These are phyloP conservation scores for Passalora sequoiae DNA, from an alignment of 2,329 filamentous ascomycete species.

Conservation along the genomic window DNA sequence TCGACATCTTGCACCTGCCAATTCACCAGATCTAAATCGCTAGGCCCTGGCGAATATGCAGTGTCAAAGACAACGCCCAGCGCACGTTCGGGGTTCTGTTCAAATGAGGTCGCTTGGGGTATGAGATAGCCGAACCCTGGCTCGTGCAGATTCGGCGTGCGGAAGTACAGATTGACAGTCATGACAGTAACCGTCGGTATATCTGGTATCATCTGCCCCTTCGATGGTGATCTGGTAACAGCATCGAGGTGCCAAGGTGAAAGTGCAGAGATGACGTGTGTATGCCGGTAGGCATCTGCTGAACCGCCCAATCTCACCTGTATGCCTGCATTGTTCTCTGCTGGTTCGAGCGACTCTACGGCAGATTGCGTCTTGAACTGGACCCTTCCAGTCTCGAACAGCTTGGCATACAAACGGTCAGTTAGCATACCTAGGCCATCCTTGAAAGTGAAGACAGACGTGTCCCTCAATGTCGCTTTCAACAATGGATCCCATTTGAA, in stretches of 20 bases:
- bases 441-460: slow-evolving; percentile 42
- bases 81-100: slow-evolving; percentile 73
- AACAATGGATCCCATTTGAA: slow-evolving; percentile 35
- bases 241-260: slow-evolving; percentile 36
- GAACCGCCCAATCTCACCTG: slow-evolving; percentile 32
- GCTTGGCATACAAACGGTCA: slow-evolving; percentile 32
- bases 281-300: slow-evolving; percentile 32
- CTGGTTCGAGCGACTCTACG: slow-evolving; percentile 45
- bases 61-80: slow-evolving; percentile 92
- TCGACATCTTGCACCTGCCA: slow-evolving; percentile 24
- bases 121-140: slow-evolving; percentile 89
- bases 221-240: slow-evolving; percentile 7
- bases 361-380: slow-evolving; percentile 37
- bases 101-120: slow-evolving; percentile 63
- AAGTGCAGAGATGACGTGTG: slow-evolving; percentile 62
- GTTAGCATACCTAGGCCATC: slow-evolving; percentile 41
- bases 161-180: slow-evolving; percentile 87
- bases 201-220: slow-evolving; percentile 56
- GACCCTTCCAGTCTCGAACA: slow-evolving; percentile 38
- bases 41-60: slow-evolving; percentile 41
- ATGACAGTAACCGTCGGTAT: slow-evolving; percentile 63
- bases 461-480: slow-evolving; percentile 29
- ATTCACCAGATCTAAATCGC: slow-evolving; percentile 21
- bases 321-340: slow-evolving; percentile 24
- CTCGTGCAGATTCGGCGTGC: slow-evolving; percentile 58